Base-by-base conservation (phyloP, 2,329 filamentous ascomycete genomes). In the Talaromyces amestolkiae region DNA sequence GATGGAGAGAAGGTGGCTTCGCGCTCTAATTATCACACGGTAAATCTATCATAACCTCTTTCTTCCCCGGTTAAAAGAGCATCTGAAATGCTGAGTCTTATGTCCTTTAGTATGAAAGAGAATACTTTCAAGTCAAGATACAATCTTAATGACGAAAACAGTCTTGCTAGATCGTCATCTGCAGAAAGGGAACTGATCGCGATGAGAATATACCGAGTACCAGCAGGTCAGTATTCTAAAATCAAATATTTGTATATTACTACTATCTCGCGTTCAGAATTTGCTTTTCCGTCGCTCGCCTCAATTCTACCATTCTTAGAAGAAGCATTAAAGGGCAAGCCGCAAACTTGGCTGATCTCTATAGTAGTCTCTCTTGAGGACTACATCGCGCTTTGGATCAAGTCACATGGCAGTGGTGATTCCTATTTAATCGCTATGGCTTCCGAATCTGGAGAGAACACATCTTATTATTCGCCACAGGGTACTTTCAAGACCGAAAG, bases 301-400 rank as follows among this genome's bases (percentile, higher is more conserved):
- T 65, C 66, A 0, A 56, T 68, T 31, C 63, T 68, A n/a, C 65
- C 67, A 19, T 65, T 68, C 56, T 31, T 68, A 22, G 65, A 67
- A 59, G 24, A 15, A 35, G 41, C 65, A 27, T 61, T 53, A 51
- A 49, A 63, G 2, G 33, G 54, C 31, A 53, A 61, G 43, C 31
- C 41, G 10, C 24, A 15, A 37, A 45, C 37, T 19, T 68, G 67
- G 67, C 63, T 64, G 56, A 68, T 67, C 54, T 39, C 19, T 3
- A 61, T 41, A 31, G 65, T 63, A 64, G 54, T 27, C 27, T 43
- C 49, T 45, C 56, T 68, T 13, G 43, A 65, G 33, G 35, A 67
- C 19, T 68, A 68, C 35, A 59, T 33, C 11, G 58, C 39, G 19
- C 58, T 61, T 31, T 61, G 13, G 58, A 45, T 61, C 22, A 49